Evolutionary conservation across 2,329 filamentous ascomycete species (phyloP).

Genomic region (Pseudogymnoascus sp.): DNA sequence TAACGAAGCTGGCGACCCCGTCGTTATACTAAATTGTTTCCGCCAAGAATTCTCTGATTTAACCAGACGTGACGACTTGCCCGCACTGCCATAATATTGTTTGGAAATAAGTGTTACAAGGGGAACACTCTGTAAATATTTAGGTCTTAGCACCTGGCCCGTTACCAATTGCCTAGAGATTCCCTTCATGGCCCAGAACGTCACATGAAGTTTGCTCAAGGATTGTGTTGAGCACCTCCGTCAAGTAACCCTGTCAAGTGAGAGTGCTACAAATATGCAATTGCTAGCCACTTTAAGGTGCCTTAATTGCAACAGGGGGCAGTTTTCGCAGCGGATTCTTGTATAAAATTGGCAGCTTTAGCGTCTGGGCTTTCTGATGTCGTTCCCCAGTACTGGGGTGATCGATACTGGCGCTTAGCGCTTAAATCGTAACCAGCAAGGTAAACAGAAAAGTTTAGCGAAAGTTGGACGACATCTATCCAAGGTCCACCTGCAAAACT

Average conservation of each 20-base stretch:
- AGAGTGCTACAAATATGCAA: not conserved
- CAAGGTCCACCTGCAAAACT: slow-evolving; percentile 6
- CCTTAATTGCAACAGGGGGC: not conserved
- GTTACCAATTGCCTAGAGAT: not conserved
- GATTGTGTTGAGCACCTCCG: not conserved
- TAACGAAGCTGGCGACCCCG: not conserved
- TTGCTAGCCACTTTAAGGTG: not conserved
- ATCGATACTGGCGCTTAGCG: slow-evolving; percentile 8
- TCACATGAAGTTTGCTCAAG: not conserved
- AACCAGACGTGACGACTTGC: not conserved
- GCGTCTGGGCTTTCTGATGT: not conserved
- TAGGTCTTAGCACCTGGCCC: not conserved
- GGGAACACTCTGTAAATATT: slow-evolving; percentile 2
- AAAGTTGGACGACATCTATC: slow-evolving; percentile 4
- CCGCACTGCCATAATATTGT: slow-evolving; percentile 1
- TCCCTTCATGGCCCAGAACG: not conserved
- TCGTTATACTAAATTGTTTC: not conserved
- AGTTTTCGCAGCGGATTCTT: not conserved
- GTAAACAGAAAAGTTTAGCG: slow-evolving; percentile 9
- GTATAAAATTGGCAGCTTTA: not conserved
- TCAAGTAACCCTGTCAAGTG: not conserved
- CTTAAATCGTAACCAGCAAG: slow-evolving; percentile 9
- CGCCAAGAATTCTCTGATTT: not conserved
- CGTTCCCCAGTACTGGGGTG: not conserved
- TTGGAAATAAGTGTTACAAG: slow-evolving; percentile 1